Conservation (phyloP, 2,329 filamentous ascomycete genomes). For the Aspergillus carbonarius region DNA sequence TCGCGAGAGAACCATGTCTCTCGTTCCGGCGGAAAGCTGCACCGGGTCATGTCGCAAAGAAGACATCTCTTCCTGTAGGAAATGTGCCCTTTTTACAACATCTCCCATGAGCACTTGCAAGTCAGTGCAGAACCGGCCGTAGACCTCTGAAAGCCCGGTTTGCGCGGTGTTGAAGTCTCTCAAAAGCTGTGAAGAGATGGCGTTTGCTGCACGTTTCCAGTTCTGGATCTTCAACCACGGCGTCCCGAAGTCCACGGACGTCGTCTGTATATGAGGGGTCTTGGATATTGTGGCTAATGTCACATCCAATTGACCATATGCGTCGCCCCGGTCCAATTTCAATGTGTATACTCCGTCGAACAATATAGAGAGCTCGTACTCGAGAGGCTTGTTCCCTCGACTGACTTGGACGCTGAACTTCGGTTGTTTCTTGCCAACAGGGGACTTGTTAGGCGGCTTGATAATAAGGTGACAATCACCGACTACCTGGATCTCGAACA, state of each 20-base stretch:
- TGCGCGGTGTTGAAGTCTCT: conserved; percentile 41
- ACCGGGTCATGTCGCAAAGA: conserved; percentile 26
- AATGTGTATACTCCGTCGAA: conserved; percentile 56
- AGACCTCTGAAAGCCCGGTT: conserved; percentile 38
- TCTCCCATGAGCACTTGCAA: conserved; percentile 40
- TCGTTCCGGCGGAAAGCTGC: conserved; percentile 21
- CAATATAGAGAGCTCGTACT: conserved; percentile 50
- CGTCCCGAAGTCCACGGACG: conserved; percentile 44
- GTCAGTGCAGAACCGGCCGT: conserved; percentile 39
- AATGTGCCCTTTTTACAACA: conserved; percentile 36
- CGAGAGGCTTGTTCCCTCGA: conserved; percentile 41
- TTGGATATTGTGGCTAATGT: conserved; percentile 44
- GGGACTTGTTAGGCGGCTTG: conserved; percentile 47
- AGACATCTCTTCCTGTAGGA: conserved; percentile 32
- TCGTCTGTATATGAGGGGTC: conserved; percentile 35
- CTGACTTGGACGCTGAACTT: conserved; percentile 52
- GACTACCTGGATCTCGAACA: conserved; percentile 55
- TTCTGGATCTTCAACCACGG: conserved; percentile 49
- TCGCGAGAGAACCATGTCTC: conserved; percentile 27
- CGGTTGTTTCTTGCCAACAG: conserved; percentile 44
- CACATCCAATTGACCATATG: conserved; percentile 51
- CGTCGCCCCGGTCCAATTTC: conserved; percentile 50
- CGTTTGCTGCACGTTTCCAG: conserved; percentile 45
- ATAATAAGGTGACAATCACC: conserved; percentile 56
- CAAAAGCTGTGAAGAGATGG: conserved; percentile 35